Conservation (phyloP, 495 filamentous ascomycete genomes). For the Aspergillus sclerotioniger region DNA sequence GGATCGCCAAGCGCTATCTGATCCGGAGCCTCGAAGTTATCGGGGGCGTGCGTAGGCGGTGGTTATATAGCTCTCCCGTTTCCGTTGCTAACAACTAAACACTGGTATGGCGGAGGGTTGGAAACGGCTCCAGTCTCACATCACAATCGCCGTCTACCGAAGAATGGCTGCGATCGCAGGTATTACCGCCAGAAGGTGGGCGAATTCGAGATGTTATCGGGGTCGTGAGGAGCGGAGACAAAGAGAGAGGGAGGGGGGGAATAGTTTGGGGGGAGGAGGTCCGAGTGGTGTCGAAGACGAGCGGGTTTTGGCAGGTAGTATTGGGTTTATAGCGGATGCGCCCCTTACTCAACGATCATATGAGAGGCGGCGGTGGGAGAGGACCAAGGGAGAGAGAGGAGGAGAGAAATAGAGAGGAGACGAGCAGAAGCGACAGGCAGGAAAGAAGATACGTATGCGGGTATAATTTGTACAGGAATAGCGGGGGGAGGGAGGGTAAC, state of each 20-base stretch:
- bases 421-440: constrained; percentile 23
- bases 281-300: constrained; percentile 2
- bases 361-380: background rate
- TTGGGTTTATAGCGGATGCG: constrained; percentile 1
- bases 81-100: background rate
- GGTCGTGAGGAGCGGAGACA: constrained; percentile 1
- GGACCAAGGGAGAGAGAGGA: background rate
- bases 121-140: background rate
- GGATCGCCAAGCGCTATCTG: background rate
- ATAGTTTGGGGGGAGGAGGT: background rate
- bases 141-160: background rate
- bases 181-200: background rate
- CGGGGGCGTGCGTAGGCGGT: background rate
- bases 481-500: constrained; percentile 15
- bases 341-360: constrained; percentile 5
- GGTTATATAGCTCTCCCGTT: background rate
- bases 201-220: background rate
- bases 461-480: constrained; percentile 3
- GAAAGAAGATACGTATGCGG: constrained; percentile 15
- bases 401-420: constrained; percentile 3
- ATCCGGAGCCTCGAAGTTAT: background rate
- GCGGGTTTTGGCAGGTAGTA: background rate
- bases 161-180: constrained; percentile 1
- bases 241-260: background rate
- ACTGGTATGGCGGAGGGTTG: background rate